Base-by-base conservation (phyloP, 2,329 filamentous ascomycete genomes). In the Aphanocladium album region DNA sequence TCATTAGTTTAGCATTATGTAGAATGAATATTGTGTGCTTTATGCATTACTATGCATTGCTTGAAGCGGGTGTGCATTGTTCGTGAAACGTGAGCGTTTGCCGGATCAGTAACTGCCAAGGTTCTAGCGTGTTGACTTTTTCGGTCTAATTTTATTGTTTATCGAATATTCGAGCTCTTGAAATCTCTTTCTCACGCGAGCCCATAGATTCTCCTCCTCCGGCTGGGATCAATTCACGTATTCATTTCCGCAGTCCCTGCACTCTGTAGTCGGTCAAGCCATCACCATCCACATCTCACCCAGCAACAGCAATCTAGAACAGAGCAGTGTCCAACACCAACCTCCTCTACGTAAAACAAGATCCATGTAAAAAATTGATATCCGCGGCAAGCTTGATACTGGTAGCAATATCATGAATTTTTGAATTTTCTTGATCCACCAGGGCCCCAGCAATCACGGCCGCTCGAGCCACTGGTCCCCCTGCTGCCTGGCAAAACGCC, bases 161-260 rank as follows among this genome's bases (percentile, higher is more conserved):
- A 62, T 27, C 61, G 27, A 3, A 8, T 39, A 54, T 43, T 30
- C 33, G 17, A 21, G 4, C 11, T 49, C 23, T 12, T 19, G 7
- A 16, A 16, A 11, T 11, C 16, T 41, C 9, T 62, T 21, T 35
- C 16, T 41, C 17, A 2, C 1, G 11, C 7, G 2, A 41, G 27
- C 9, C 12, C 33, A 35, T 6, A 35, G 33, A 5, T 41, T 41
- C 7, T 17, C 11, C 27, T 30, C 7, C 30, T 47, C 14, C 27
- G 23, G 19, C 21, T 27, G 17, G 47, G 35, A 49, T n/a, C 39
- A 17, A 17, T 9, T 43, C 6, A 51, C 46, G 39, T 46, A 23
- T 56, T 51, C 62, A 62, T 62, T 21, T 64, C 49, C 56, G 21
- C 12, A 60, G 47, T 47, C 60, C 60, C 21, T 43, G 35, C 30